These are phyloP conservation scores for Chenopodium formosanum DNA, from an alignment of 148 eudicot genomes.

Conservation along the genomic window DNA sequence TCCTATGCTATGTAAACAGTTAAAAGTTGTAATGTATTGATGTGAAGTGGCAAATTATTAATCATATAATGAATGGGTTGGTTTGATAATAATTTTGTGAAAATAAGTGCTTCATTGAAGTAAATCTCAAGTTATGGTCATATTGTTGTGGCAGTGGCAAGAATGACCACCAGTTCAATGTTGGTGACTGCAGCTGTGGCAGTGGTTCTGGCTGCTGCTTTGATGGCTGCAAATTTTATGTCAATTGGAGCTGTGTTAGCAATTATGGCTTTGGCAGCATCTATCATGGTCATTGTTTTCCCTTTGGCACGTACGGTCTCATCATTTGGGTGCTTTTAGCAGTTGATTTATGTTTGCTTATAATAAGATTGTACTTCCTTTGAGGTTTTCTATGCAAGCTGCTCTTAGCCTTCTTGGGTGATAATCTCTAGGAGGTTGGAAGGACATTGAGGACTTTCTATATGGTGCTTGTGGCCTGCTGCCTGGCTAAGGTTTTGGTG, in stretches of 20 bases:
- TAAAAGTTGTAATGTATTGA: neutral
- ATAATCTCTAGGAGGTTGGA: constrained; percentile 15
- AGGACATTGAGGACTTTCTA: constrained; percentile 10
- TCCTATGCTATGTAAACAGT: neutral
- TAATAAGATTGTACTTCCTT: neutral
- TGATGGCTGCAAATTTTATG: constrained; percentile 52
- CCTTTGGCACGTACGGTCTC: constrained; percentile 43
- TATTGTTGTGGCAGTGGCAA: constrained; percentile 48
- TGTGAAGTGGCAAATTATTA: neutral
- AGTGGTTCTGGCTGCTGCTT: constrained; percentile 70
- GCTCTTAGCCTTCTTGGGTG: constrained; percentile 1
- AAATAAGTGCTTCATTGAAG: constrained; percentile 24
- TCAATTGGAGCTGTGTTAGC: constrained; percentile 53
- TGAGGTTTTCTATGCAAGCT: constrained; percentile 13
- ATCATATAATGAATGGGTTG: constrained; percentile 9
- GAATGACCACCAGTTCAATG: constrained; percentile 38
- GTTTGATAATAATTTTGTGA: constrained; percentile 6
- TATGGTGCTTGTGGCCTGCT: neutral
- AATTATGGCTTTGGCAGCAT: constrained; percentile 47
- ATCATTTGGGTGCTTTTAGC: constrained; percentile 33
- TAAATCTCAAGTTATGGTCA: constrained; percentile 39
- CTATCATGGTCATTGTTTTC: constrained; percentile 36
- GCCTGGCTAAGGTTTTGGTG: constrained; percentile 9
- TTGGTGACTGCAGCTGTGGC: constrained; percentile 56
- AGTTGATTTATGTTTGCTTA: constrained; percentile 18